These are phyloP conservation scores for Eucommia ulmoides DNA, from an alignment of 257 asterid genomes.

Conservation along the genomic window DNA sequence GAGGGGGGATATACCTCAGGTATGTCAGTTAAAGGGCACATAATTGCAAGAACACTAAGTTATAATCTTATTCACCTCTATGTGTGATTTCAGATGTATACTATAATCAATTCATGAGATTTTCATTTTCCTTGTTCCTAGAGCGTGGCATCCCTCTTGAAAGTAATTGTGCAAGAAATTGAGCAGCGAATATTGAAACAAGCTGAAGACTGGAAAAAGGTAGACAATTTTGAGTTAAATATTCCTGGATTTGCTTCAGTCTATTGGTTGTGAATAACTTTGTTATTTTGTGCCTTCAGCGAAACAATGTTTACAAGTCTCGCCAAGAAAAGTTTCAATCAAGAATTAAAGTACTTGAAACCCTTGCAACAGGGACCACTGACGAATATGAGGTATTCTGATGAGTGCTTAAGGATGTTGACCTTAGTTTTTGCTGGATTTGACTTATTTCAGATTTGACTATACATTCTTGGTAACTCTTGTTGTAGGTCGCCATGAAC, in stretches of 20 bases:
- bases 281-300: conserved; percentile 38
- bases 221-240: conserved; percentile 17
- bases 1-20: conserved; percentile 76
- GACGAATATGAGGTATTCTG: conserved; percentile 75
- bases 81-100: background rate
- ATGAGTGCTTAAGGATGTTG: conserved; percentile 7
- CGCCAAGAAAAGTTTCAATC: conserved; percentile 70
- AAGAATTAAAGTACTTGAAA: conserved; percentile 64
- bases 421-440: conserved; percentile 3
- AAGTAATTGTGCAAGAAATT: conserved; percentile 71
- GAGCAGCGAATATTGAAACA: conserved; percentile 68
- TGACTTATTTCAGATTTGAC: background rate
- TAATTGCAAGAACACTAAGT: conserved; percentile 9
- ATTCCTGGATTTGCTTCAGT: background rate
- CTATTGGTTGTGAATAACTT: conserved; percentile 7
- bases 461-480: conserved; percentile 8
- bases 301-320: conserved; percentile 56
- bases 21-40: conserved; percentile 20
- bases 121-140: conserved; percentile 20
- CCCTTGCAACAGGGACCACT: conserved; percentile 64
- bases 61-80: too few relatives aligned
- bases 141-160: conserved; percentile 77
- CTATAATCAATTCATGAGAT: background rate
- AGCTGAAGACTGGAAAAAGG: conserved; percentile 63
- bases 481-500: conserved; percentile 50